A percentile compares a stretch with the other conserved stretches of the same genome.
Evolutionary conservation across 202 grass and related monocot genomes (phyloP).

Genomic region (Bolboschoenoplectus hybrid): DNA sequence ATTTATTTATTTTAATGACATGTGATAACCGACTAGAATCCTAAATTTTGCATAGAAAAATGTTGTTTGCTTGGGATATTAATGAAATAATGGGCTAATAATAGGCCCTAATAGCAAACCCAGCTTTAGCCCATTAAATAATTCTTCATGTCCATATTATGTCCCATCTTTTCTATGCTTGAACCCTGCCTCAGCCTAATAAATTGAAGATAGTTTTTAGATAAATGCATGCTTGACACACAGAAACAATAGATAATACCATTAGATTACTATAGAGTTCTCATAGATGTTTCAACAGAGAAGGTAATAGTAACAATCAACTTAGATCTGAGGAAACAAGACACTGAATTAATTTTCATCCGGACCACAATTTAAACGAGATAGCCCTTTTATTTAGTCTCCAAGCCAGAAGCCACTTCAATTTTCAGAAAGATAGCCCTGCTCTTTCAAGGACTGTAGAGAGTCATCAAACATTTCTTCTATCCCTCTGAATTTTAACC

Average conservation of each 20-base stretch:
- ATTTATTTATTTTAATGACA: neutral
- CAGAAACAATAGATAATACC: neutral
- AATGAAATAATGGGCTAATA: neutral
- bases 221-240: neutral
- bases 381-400: neutral
- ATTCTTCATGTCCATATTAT: too few relatives aligned
- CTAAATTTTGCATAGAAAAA: neutral
- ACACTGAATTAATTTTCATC: slow-evolving; percentile 33
- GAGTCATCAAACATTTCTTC: slow-evolving; percentile 82
- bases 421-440: slow-evolving; percentile 55
- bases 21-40: neutral
- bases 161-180: neutral
- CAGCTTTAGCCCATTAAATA: neutral
- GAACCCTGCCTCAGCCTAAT: neutral
- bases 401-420: neutral
- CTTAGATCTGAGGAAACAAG: neutral
- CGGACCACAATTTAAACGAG: neutral
- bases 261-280: neutral
- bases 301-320: slow-evolving; percentile 3
- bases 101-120: neutral
- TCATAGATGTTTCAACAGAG: neutral
- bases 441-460: slow-evolving; percentile 49
- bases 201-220: neutral
- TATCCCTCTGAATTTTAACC: slow-evolving; percentile 58
- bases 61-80: neutral